Evolutionary conservation across 1,284 basidiomycete genomes (phyloP), one percentile per base, ranked within the genome.

Genomic region (Austroboletus novae-zelandiae): DNA sequence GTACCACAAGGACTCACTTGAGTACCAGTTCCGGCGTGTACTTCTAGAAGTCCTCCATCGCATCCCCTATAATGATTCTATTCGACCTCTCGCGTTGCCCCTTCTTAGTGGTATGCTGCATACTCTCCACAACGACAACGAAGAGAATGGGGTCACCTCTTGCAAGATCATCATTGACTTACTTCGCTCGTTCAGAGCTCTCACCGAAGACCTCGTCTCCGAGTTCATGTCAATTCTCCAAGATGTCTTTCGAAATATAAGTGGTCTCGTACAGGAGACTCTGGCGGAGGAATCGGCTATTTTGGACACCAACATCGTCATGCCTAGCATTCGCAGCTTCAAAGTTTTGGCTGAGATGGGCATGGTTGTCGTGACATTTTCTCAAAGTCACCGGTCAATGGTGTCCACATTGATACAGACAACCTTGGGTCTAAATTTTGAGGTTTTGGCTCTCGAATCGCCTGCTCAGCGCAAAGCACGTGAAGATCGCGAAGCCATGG

Each of bases 291-390:
- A 80, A 45, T 89, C 88, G 1, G 52, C 68, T 2, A 48, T 71
- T 25, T 61, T 83, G 32, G 84, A 89, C 56, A 52, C 73, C 11
- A 84, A 84, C 55, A 64, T 75, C 18, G 73, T 86, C 34, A 72
- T 88, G 29, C 82, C 82, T n/a, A 84, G 84, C 41, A 81, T 87
- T 48, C 83, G 84, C 48, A 96, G 94, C 66, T 97, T 98, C 78
- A 98, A 98, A 71, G 91, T 98, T 13, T 75, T 98, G 23, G 88
- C 91, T 7, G 97, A 99, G 70, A 91, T 97, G 75, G 92, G 92
- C 8, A 90, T 97, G 72, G 87, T 94, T 17, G 86, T 98, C 58
- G 92, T 97, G 37, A 83, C 95, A 39, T 89, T 98, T 69, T 87
- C 92, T 55, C 95, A 98, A 71, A 83, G 84, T 30, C 79, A 86